Conservation (phyloP, 2,329 filamentous ascomycete species). For the Nannizziopsis barbatae region DNA sequence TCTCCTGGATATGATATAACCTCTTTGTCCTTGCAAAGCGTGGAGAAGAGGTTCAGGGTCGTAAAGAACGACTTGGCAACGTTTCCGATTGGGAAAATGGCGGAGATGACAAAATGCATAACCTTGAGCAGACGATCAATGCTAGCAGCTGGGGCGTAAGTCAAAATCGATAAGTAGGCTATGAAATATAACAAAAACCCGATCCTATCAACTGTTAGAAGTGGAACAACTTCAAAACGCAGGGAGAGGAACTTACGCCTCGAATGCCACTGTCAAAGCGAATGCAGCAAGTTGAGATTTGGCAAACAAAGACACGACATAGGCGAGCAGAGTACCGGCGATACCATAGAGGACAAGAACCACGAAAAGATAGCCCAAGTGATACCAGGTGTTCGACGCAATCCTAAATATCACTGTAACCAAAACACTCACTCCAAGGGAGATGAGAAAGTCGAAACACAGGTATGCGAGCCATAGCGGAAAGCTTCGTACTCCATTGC, state of each 20-base stretch:
- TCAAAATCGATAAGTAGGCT: slow-evolving; percentile 59
- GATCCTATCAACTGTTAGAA: slow-evolving; percentile 31
- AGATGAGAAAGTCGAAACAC: slow-evolving; percentile 66
- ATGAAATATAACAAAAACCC: slow-evolving; percentile 62
- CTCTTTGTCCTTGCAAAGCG: slow-evolving; percentile 55
- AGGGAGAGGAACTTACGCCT: slow-evolving; percentile 43
- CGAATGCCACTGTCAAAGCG: slow-evolving; percentile 66
- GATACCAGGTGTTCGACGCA: slow-evolving; percentile 56
- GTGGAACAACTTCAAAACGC: not conserved
- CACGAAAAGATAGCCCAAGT: slow-evolving; percentile 69
- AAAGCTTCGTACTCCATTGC: slow-evolving; percentile 71
- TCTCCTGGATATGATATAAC: slow-evolving; percentile 58
- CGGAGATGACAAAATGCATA: slow-evolving; percentile 63
- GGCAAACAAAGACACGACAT: slow-evolving; percentile 69
- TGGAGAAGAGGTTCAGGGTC: slow-evolving; percentile 70
- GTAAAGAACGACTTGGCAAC: slow-evolving; percentile 64
- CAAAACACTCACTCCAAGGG: slow-evolving; percentile 55
- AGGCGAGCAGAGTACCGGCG: slow-evolving; percentile 62
- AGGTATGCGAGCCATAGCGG: slow-evolving; percentile 80
- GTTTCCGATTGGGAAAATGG: slow-evolving; percentile 66
- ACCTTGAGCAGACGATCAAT: slow-evolving; percentile 58
- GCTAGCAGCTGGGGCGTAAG: slow-evolving; percentile 57
- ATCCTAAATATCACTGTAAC: slow-evolving; percentile 58
- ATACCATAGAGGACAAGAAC: slow-evolving; percentile 72
- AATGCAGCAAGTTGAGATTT: slow-evolving; percentile 73